A percentile compares a stretch with the other conserved stretches of the same genome.
Evolutionary conservation across 2,329 filamentous ascomycete genomes (phyloP).

Genomic region (Sclerotinia trifoliorum): DNA sequence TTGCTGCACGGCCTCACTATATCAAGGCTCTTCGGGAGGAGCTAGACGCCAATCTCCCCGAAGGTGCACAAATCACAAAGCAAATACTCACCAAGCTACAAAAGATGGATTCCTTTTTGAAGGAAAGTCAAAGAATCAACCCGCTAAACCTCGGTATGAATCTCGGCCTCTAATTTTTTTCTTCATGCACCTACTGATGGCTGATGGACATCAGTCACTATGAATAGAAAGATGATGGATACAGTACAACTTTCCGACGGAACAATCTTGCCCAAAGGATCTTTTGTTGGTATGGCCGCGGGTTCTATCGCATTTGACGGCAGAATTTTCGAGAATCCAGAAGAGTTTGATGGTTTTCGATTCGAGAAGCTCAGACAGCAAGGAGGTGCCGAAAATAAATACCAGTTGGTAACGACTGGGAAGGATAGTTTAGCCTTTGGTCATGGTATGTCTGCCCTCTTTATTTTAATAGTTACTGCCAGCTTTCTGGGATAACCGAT

Average conservation of each 20-base stretch:
- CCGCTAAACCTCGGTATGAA: constrained; percentile 38
- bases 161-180: not conserved
- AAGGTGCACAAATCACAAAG: constrained; percentile 43
- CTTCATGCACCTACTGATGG: constrained; percentile 13
- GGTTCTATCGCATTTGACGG: constrained; percentile 19
- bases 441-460: constrained; percentile 31
- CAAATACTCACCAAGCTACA: constrained; percentile 28
- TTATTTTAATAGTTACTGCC: too few species aligned
- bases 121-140: constrained; percentile 43
- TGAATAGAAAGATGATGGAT: constrained; percentile 28
- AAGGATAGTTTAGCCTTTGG: constrained; percentile 41
- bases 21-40: constrained; percentile 28
- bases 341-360: constrained; percentile 25
- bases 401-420: constrained; percentile 40
- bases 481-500: too few species aligned
- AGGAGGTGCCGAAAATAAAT: constrained; percentile 19
- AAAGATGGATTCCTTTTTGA: constrained; percentile 44
- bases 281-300: constrained; percentile 31
- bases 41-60: constrained; percentile 26
- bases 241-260: constrained; percentile 39
- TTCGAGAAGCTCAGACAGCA: constrained; percentile 23
- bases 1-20: constrained; percentile 51
- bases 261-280: constrained; percentile 37
- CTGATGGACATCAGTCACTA: not conserved
- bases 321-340: constrained; percentile 12